Conservation (phyloP, 2,329 filamentous ascomycete genomes). For the Trichoderma atrobrunneum region DNA sequence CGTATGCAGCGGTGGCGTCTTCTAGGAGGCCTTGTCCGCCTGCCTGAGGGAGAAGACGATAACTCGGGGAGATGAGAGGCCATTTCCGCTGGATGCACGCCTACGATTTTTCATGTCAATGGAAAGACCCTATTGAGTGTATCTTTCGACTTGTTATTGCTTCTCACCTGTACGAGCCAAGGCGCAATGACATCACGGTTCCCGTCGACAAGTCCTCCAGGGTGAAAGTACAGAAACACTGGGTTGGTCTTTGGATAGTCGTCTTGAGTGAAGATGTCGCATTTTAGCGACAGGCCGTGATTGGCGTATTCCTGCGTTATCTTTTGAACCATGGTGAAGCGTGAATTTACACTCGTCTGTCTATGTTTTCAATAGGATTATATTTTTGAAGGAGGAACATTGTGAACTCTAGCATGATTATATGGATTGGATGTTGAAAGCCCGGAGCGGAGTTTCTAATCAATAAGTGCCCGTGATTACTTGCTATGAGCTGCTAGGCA, state of each 20-base stretch:
- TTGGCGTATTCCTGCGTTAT: constrained; percentile 30
- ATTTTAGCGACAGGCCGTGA: constrained; percentile 34
- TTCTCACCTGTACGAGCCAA: constrained; percentile 35
- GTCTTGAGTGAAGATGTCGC: constrained; percentile 34
- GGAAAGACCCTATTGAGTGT: neutral
- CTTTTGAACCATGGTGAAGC: constrained; percentile 27
- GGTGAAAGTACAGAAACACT: constrained; percentile 39
- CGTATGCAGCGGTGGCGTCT: constrained; percentile 33
- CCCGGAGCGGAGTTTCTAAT: neutral
- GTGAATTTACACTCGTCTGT: neutral
- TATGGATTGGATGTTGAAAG: neutral
- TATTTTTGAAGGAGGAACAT: neutral
- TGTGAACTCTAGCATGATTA: neutral
- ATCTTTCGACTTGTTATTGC: neutral
- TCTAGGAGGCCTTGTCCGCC: constrained; percentile 29
- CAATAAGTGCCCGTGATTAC: neutral
- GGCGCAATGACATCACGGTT: constrained; percentile 33
- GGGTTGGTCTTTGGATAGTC: constrained; percentile 27
- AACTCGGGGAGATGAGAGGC: constrained; percentile 36
- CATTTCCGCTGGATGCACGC: constrained; percentile 33
- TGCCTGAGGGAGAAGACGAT: constrained; percentile 36
- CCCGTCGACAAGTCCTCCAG: constrained; percentile 35
- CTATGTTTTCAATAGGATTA: neutral
- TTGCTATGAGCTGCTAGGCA: neutral
- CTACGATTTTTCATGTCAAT: constrained; percentile 18